phyloP scores from a whole-genome alignment of 805 yeast genomes.

The Teunomyces pallodes region DNA sequence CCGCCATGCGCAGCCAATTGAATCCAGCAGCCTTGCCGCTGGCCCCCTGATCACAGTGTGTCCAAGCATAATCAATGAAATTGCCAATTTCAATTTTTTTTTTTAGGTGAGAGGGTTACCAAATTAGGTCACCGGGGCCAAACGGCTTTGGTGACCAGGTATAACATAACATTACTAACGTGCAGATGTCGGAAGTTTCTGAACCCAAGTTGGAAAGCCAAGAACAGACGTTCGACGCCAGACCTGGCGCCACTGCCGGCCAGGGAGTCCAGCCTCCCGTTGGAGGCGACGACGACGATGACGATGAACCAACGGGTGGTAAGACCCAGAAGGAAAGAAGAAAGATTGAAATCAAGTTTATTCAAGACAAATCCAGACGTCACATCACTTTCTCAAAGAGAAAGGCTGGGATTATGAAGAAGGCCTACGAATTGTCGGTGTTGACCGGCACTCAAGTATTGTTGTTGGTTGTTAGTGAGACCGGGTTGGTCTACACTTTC shows the following conservation, averaged over 20 bases:
- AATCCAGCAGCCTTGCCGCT: background rate
- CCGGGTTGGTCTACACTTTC: constrained; percentile 97
- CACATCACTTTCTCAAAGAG: constrained; percentile 97
- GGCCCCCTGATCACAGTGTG: background rate
- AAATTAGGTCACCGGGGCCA: constrained; percentile 15
- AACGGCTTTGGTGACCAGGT: no score
- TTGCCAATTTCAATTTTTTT: constrained; percentile 5
- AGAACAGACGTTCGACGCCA: constrained; percentile 6
- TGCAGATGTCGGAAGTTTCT: constrained; percentile 39
- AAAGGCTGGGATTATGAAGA: constrained; percentile 98
- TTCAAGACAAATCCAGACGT: constrained; percentile 95
- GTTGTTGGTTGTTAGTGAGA: constrained; percentile 91
- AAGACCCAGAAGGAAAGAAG: constrained; percentile 60
- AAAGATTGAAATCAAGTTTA: constrained; percentile 94
- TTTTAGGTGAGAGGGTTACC: constrained; percentile 17
- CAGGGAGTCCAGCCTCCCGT: constrained; percentile 23
- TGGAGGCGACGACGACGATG: constrained; percentile 50
- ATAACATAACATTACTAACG: constrained; percentile 13
- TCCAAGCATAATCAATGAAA: constrained; percentile 3
- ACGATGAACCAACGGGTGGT: constrained; percentile 46
- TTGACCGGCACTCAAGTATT: constrained; percentile 97
- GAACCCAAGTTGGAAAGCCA: constrained; percentile 37
- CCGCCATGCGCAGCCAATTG: background rate
- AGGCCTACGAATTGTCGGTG: constrained; percentile 96
- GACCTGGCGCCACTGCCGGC: constrained; percentile 11